phyloP scores from a whole-genome alignment of 768 basidiomycete species.

The Boletus barrowsii region DNA sequence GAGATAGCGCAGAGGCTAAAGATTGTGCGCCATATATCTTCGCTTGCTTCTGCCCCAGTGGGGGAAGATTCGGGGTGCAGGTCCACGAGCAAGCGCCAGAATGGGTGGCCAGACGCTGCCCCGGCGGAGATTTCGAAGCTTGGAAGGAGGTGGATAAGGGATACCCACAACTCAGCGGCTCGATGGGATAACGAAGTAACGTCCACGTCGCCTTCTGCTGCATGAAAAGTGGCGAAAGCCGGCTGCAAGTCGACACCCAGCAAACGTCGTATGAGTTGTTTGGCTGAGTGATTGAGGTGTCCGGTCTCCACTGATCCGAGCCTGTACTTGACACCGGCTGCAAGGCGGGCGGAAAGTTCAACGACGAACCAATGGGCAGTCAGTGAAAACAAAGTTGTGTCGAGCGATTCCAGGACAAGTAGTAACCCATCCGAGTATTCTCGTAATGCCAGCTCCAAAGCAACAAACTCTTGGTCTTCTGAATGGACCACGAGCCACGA shows the following conservation, averaged over 20 bases:
- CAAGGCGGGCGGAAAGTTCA: slow-evolving; percentile 49
- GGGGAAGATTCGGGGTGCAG: slow-evolving; percentile 30
- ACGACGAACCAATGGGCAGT: slow-evolving; percentile 61
- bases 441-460: slow-evolving; percentile 34
- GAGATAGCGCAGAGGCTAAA: slow-evolving; percentile 72
- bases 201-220: slow-evolving; percentile 27
- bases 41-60: slow-evolving; percentile 48
- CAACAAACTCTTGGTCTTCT: slow-evolving; percentile 31
- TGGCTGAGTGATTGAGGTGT: slow-evolving; percentile 27
- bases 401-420: slow-evolving; percentile 36
- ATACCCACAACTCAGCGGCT: slow-evolving; percentile 71
- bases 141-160: slow-evolving; percentile 56
- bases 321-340: slow-evolving; percentile 23
- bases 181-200: slow-evolving; percentile 38
- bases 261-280: slow-evolving; percentile 48
- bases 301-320: slow-evolving; percentile 26
- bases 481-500: slow-evolving; percentile 42
- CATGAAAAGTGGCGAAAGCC: slow-evolving; percentile 16
- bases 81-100: slow-evolving; percentile 46
- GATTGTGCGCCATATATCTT: slow-evolving; percentile 68
- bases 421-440: slow-evolving; percentile 39
- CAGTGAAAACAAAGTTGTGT: slow-evolving; percentile 37
- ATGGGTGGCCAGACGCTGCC: slow-evolving; percentile 29
- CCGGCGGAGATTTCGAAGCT: slow-evolving; percentile 20
- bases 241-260: slow-evolving; percentile 49